Percentiles rank a stretch among this genome's conserved stretches.
Evolutionary conservation across 257 asterid genomes (phyloP).

Genomic region (Scutellaria barbata): DNA sequence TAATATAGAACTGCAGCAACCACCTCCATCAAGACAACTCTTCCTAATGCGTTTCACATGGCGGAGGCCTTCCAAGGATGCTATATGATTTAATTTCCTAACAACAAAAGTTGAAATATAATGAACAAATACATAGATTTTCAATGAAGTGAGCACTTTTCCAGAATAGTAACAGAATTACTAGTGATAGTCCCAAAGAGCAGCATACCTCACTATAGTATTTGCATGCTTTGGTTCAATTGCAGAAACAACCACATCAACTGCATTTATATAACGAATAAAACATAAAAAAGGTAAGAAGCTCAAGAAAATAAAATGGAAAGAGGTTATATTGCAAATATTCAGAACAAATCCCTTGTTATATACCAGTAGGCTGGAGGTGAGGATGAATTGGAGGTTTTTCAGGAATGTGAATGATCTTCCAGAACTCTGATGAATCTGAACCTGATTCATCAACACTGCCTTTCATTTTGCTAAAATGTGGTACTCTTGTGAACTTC

Average conservation of each 20-base stretch:
- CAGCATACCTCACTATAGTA: slow-evolving; percentile 63
- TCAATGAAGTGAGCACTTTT: background rate
- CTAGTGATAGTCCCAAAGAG: slow-evolving; percentile 11
- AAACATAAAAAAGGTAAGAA: background rate
- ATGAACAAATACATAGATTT: background rate
- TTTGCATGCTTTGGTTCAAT: slow-evolving; percentile 78
- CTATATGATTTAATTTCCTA: slow-evolving; percentile 78
- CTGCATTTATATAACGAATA: slow-evolving; percentile 37
- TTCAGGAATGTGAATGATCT: slow-evolving; percentile 74
- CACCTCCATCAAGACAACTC: slow-evolving; percentile 68
- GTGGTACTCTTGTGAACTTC: background rate
- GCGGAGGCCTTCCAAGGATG: slow-evolving; percentile 85
- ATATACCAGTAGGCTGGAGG: slow-evolving; percentile 70
- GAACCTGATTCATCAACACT: slow-evolving; percentile 23
- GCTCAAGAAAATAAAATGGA: background rate
- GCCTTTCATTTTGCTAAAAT: slow-evolving; percentile 38
- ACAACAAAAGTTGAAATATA: slow-evolving; percentile 29
- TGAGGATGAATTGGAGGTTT: slow-evolving; percentile 64
- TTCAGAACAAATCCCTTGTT: background rate
- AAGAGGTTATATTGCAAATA: background rate
- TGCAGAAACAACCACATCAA: slow-evolving; percentile 62
- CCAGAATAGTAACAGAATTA: background rate
- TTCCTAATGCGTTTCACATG: slow-evolving; percentile 86
- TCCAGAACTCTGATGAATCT: slow-evolving; percentile 41
- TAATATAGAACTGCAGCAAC: slow-evolving; percentile 6